Evolutionary conservation across 495 filamentous ascomycete genomes (phyloP).

Genomic region (Hypoxylon perforatum): DNA sequence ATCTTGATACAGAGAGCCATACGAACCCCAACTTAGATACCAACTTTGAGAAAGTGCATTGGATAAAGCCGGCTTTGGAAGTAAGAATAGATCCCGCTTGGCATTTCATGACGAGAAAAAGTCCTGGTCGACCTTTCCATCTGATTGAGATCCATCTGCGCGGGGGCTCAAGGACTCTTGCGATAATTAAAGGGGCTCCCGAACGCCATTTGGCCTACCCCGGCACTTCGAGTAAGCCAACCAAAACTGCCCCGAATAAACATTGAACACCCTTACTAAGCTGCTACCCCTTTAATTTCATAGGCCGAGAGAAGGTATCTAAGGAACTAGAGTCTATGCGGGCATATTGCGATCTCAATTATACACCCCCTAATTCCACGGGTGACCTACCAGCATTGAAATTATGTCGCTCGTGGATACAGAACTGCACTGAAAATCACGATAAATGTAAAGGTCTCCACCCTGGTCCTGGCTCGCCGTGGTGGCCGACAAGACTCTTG

Average conservation of each 20-base stretch:
- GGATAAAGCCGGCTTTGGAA: not conserved
- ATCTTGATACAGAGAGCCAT: not conserved
- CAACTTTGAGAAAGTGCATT: not conserved
- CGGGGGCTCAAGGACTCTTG: too few relatives aligned
- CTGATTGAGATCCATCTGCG: too few relatives aligned
- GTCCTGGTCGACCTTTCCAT: too few relatives aligned
- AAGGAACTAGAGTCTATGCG: not conserved
- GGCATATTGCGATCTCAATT: not conserved
- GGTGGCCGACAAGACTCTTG: conserved; percentile 24
- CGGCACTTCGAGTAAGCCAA: conserved; percentile 2
- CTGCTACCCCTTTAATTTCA: not conserved
- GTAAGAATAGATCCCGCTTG: too few relatives aligned
- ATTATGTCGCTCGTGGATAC: conserved; percentile 19
- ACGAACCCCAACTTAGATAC: not conserved
- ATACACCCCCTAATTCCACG: conserved; percentile 7
- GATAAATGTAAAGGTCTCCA: conserved; percentile 1
- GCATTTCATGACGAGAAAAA: too few relatives aligned
- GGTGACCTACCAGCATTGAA: conserved; percentile 1
- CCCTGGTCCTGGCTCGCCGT: not conserved
- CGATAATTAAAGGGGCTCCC: not conserved
- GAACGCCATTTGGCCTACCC: not conserved
- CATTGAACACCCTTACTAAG: not conserved
- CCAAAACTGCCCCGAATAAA: not conserved
- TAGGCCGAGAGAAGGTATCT: not conserved
- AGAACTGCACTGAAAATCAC: conserved; percentile 17